phyloP scores from a whole-genome alignment of 2,329 filamentous ascomycete species.

The Botrytis tulipae region DNA sequence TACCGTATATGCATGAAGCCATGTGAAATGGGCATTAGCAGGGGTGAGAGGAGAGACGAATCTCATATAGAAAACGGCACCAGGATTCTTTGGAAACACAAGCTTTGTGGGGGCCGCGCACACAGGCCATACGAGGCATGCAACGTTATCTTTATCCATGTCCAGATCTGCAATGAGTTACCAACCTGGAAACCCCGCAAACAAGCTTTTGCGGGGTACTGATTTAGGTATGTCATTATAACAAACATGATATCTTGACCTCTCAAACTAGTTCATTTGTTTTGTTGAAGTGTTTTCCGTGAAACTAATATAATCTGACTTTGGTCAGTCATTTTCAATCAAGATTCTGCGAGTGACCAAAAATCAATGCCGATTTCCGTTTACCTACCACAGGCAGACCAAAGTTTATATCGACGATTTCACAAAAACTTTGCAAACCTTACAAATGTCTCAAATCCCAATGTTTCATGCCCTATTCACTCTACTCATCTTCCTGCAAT shows the following conservation, averaged over 20 bases:
- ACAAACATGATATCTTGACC: neutral
- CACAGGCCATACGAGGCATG: neutral
- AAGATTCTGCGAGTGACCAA: neutral
- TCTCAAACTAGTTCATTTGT: neutral
- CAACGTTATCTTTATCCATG: constrained; percentile 6
- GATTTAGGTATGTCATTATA: neutral
- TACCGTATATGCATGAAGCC: constrained; percentile 11
- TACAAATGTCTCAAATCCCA: neutral
- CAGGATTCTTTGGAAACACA: constrained; percentile 4
- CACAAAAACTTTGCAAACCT: neutral
- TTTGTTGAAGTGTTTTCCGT: too few species aligned
- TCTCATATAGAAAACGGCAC: neutral
- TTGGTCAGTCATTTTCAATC: neutral
- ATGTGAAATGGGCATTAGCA: neutral
- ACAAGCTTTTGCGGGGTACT: constrained; percentile 1
- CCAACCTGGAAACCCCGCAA: neutral
- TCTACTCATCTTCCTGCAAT: neutral
- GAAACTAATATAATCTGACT: neutral
- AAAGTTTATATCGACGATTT: neutral
- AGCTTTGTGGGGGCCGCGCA: constrained; percentile 11
- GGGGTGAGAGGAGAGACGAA: neutral
- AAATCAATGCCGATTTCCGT: neutral
- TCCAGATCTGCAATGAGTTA: neutral
- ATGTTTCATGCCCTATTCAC: too few species aligned
- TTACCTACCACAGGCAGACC: neutral